Base-by-base conservation (phyloP, 495 filamentous ascomycete species). In the Hypoxylon cercidicola region DNA sequence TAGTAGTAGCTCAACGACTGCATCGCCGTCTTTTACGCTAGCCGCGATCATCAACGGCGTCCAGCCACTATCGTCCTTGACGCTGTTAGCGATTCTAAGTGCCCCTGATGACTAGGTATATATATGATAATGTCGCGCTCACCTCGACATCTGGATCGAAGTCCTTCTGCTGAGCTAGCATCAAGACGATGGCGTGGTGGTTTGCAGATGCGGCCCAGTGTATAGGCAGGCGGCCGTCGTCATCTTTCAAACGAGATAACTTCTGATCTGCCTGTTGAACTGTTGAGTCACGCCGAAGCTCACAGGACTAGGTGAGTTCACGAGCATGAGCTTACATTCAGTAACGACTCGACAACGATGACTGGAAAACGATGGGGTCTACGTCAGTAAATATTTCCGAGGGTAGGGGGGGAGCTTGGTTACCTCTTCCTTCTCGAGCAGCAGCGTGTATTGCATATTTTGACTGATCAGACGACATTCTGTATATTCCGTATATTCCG, bases 181-280 rank as follows among this genome's bases (percentile, higher is more conserved):
- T 72, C 63, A 90, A 80, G 19, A 90, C 88, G 51, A 97, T 91
- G 35, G 86, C 82, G n/a, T 85, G 76, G 37, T 86, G 89, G 72
- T 94, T 96, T 75, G 90, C 89, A 41, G 93, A 95, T 12, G 87
- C 85, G 1, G 95, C 95, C 96, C 96, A 99, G 77, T 99, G 96
- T 50, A 98, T 88, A 0, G 96, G 90, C 19, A 97, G 85, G 48
- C 95, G 90, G 48, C 93, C 92, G 74, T 99, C 95, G 48, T 90
- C 88, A 69, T 99, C 95, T 73, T 87, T 90, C 46, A 79, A 80
- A 32, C 78, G 80, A 12, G 91, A 88, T 39, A 93, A 84, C 66
- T 91, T 92, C 0, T 91, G 89, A 68, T 96, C 93, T 68, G 89
- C 89, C 87, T 96, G 60, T 64, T 51, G 55, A 30, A 43, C 48